Conservation (phyloP, 257 asterid species). For the Pogostemon cablin region DNA sequence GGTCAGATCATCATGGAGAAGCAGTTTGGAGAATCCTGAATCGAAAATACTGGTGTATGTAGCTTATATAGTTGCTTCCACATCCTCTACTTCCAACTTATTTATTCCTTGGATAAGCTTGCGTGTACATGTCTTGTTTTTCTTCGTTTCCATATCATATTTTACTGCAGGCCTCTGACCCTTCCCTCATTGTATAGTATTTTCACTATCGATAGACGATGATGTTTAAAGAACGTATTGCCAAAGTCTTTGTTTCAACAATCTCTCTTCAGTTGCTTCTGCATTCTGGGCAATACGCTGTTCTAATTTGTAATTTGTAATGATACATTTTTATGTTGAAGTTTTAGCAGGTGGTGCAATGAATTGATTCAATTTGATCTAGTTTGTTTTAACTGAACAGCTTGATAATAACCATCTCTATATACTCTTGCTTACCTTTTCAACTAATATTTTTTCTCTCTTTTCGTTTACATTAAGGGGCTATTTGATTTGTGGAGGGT, state of each 20-base stretch:
- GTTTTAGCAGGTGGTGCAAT: slow-evolving; percentile 16
- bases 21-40: slow-evolving; percentile 63
- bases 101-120: neutral
- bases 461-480: too few species aligned
- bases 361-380: slow-evolving; percentile 2
- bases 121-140: slow-evolving; percentile 31
- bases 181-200: slow-evolving; percentile 37
- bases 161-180: slow-evolving; percentile 32
- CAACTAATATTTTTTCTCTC: too few species aligned
- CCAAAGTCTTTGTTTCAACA: neutral
- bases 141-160: slow-evolving; percentile 15
- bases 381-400: neutral
- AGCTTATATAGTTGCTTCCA: slow-evolving; percentile 15
- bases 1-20: slow-evolving; percentile 75
- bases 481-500: too few species aligned
- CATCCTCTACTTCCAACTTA: slow-evolving; percentile 19
- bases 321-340: neutral
- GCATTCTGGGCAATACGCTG: slow-evolving; percentile 8
- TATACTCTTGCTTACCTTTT: too few species aligned
- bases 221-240: slow-evolving; percentile 14
- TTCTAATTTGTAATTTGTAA: neutral
- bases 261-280: neutral
- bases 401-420: too few species aligned
- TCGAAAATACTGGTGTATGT: slow-evolving; percentile 13
- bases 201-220: slow-evolving; percentile 15